phyloP scores from a whole-genome alignment of 208 protist species.

The Leishmania turanica region DNA sequence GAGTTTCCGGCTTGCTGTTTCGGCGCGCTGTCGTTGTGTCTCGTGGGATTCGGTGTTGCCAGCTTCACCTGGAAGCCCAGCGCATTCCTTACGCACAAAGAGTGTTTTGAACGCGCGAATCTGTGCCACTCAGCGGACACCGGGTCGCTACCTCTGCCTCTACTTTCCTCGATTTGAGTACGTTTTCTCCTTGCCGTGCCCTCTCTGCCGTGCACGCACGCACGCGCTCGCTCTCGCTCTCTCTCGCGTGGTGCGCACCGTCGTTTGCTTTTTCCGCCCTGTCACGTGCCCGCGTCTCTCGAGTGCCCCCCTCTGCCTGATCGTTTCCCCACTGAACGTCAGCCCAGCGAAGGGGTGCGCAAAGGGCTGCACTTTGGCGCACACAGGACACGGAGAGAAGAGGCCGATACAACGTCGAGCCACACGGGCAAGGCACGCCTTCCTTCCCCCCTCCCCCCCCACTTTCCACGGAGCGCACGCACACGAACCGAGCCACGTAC shows the following conservation, averaged over 20 bases:
- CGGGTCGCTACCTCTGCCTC: not conserved
- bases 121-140: not conserved
- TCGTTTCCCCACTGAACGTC: not conserved
- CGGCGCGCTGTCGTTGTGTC: not conserved
- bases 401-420: not conserved
- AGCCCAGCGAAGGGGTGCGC: not conserved
- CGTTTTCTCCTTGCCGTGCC: not conserved
- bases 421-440: not conserved
- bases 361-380: not conserved
- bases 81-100: not conserved
- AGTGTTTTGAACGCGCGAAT: not conserved
- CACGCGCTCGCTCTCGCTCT: not conserved
- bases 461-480: not conserved
- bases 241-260: not conserved
- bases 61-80: not conserved
- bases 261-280: not conserved
- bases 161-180: not conserved
- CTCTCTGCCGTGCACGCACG: not conserved
- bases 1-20: not conserved
- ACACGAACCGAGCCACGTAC: not conserved
- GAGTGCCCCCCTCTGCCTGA: not conserved
- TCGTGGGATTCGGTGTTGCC: not conserved
- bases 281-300: not conserved
- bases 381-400: not conserved
- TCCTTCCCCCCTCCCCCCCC: not conserved